Conservation (phyloP, 768 basidiomycete species). For the Kwoniella sp. region DNA sequence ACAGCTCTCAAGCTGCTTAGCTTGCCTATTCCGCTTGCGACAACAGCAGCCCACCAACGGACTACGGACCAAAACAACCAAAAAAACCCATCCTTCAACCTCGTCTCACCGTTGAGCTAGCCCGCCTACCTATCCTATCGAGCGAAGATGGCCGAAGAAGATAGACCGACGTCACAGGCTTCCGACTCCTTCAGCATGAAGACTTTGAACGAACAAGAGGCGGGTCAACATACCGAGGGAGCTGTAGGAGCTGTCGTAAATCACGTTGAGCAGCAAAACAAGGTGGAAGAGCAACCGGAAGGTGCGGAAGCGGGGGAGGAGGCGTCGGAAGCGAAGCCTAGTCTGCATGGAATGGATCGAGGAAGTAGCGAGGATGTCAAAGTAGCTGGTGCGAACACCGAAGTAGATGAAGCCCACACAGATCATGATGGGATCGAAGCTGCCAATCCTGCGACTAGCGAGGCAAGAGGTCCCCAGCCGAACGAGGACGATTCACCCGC, state of each 20-base stretch:
- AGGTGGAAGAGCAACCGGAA: background rate
- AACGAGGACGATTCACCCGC: no score
- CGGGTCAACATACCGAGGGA: background rate
- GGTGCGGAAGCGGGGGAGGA: no score
- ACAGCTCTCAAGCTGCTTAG: background rate
- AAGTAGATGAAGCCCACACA: background rate
- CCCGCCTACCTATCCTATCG: no score
- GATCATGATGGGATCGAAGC: background rate
- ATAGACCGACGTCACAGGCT: constrained; percentile 8
- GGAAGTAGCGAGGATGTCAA: background rate
- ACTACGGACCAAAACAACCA: no score
- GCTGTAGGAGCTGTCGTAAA: background rate
- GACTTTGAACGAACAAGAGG: constrained; percentile 11
- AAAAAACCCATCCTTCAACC: no score
- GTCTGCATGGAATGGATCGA: background rate
- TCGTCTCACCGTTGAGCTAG: no score
- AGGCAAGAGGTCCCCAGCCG: no score
- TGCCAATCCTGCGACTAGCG: no score
- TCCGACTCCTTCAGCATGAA: constrained; percentile 18
- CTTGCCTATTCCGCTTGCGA: background rate
- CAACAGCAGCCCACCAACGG: no score
- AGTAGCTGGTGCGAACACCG: background rate
- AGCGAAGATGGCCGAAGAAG: background rate
- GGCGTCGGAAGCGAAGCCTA: background rate
- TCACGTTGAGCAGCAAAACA: background rate